Base-by-base conservation (phyloP, 306 rosid species). In the Boehmeria nivea region DNA sequence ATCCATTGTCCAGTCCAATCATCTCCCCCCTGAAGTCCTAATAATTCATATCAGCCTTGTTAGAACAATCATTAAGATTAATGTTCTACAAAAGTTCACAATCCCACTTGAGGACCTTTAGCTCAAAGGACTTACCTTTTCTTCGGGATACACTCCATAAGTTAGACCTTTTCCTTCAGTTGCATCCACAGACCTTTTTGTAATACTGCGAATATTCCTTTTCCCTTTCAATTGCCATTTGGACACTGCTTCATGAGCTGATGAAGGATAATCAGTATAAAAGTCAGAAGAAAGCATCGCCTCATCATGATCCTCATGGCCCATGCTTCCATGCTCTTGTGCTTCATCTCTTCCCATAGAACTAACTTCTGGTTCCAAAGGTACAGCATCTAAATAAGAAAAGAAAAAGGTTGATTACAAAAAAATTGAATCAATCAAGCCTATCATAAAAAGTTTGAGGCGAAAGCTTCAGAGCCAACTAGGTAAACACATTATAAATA, bases 221-320 rank as follows among this genome's bases (percentile, higher is more conserved):
- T 93, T 93, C 59, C 96, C 96, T 76, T 93, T 87, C 68, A 83
- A 54, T 63, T 83, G 83, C 99, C 99, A 93, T 76, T 93, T 87
- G 63, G 99, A 87, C 60, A 93, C 89, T 31, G 99, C 76, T 66
- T 87, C 95, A 65, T 65, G 81, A 39, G 81, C 51, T 64, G 76
- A 64, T 54, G 72, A 64, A 60, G 70, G 84, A 54, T 80, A 85
- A 27, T 60, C 87, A 18, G 38, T 67, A 74, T 81, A 85, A 43
- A 65, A 80, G 64, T 83, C 94, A 40, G 85, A 73, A 22, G 93
- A 87, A 74, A 70, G 68, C 66, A 69, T 65, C 55, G 83, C 45
- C 44, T 83, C 96, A 54, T 81, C 86, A 64, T 66, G 85, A 49
- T 84, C 94, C 68, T 78, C 94, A 36, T 76, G 64, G 64, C 89